Evolutionary conservation across 176 grass and related monocot genomes (phyloP), one percentile per base, ranked within the genome.

Genomic region (Oryza punctata): DNA sequence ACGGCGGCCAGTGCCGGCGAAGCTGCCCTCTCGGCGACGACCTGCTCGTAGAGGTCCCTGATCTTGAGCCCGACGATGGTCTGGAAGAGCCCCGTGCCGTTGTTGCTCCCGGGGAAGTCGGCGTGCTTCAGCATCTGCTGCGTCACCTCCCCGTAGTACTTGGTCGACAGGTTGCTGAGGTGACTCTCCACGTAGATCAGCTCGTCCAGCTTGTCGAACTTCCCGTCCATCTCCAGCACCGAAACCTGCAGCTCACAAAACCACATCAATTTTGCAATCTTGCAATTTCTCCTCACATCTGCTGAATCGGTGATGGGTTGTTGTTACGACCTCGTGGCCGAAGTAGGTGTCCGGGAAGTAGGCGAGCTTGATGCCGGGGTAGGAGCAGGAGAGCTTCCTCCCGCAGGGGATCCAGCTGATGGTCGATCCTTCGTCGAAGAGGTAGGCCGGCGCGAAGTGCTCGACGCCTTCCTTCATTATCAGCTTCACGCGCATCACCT

Each of bases 21-120:
- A 14, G 44, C 29, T 2, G 76, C 33, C 61, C 73, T 78, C 18
- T 81, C 82, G 10, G 81, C 41, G 25, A 91, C 49, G 60, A 82
- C 67, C 57, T 89, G 87, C 26, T 94, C 87, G 7, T 76, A 91
- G 16, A 91, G 81, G 28, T 91, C 84, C 84, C 89, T 84, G 47
- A 91, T 89, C 72, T 94, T 91, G 80, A 94, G 78, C 21, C 87
- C 92, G 1, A 87, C 50, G 47, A 94, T 83, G 10, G 89, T 89
- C 67, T 87, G 92, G 92, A 91, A 94, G 32, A 94, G 81, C 12
- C 92, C 87, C 7, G 87, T 94, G 29, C 92, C 89, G 32, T 91
- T 94, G 87, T 89, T 94, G 80, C 92, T 87, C 25, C 92, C 87
- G 0, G 84, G 89, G 19, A 91, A 69, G 43, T 83, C 81, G 2